Evolutionary conservation across 1,139 yeast species (phyloP), one percentile per base, ranked within the genome.

Genomic region (Blastobotrys indianensis): DNA sequence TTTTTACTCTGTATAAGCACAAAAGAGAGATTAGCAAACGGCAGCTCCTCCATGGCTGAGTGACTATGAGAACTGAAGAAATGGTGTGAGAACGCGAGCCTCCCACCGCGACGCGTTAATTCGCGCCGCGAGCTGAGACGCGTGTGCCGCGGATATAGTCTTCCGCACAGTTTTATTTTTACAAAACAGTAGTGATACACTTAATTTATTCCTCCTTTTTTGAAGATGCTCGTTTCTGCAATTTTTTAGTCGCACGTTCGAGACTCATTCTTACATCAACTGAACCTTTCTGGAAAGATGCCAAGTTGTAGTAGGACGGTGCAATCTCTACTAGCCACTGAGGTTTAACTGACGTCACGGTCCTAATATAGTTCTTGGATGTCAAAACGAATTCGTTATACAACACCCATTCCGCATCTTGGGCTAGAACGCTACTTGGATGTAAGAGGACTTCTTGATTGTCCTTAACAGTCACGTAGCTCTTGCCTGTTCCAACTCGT

Each of bases 301-400:
- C 79, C 55, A 87, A 66, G 55, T 85, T 81, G 65, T 82, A 88
- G 64, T 88, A 88, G 47, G 79, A 82, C 3, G 96, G 95, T 1
- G 96, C 95, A 50, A 82, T 69, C 60, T 88, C 94, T 45, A 88
- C 72, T 56, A 85, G 73, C 95, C 98, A 85, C 59, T 88, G 96
- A 1, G 97, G 94, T 62, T 82, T 82, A 46, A 92, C 82, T 5
- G 81, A 75, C n/a, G 97, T 92, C 11, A 90, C 97, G 0, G 97
- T 92, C 58, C 98, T 76, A 53, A 92, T 87, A 64, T 92, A 92
- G 64, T 92, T 92, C 66, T 90, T 86, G 23, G 94, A 79, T 2
- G 98, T 92, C 54, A 92, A 74, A 34, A 92, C 98, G 69, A 92
- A 86, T 68, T 92, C 98, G 65, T 92, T 86, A 72, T 92, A 92